phyloP scores from a whole-genome alignment of 129 eudicot genomes.

The Pulicaria dysenterica region DNA sequence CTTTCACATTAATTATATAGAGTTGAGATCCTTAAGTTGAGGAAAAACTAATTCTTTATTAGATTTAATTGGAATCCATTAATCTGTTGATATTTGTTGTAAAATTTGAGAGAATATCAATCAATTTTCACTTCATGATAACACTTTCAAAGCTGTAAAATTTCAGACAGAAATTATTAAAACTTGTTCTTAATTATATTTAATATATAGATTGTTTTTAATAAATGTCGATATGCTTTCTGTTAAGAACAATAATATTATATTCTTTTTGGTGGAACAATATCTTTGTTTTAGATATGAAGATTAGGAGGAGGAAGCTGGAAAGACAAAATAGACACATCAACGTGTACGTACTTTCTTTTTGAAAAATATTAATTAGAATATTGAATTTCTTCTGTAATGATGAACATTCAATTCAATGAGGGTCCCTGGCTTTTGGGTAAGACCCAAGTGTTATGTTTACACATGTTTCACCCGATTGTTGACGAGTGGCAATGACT shows the following conservation, averaged over 20 bases:
- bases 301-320: neutral
- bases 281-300: conserved; percentile 21
- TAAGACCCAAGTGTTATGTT: conserved; percentile 28
- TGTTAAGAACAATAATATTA: neutral
- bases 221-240: too few species aligned
- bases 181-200: too few species aligned
- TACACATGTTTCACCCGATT: conserved; percentile 31
- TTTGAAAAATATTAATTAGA: neutral
- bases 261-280: neutral
- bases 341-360: conserved; percentile 14
- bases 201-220: too few species aligned
- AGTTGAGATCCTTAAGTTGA: too few species aligned
- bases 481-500: conserved; percentile 26
- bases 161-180: too few species aligned
- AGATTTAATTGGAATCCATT: too few species aligned
- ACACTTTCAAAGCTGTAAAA: too few species aligned
- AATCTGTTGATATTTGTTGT: too few species aligned
- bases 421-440: conserved; percentile 35
- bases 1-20: too few species aligned
- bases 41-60: too few species aligned
- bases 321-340: conserved; percentile 28
- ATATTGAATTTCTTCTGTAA: neutral
- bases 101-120: too few species aligned
- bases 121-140: too few species aligned
- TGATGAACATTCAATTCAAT: conserved; percentile 15